These are phyloP conservation scores for Uncinocarpus reesii DNA, from an alignment of 2,329 filamentous ascomycete species.

Conservation along the genomic window DNA sequence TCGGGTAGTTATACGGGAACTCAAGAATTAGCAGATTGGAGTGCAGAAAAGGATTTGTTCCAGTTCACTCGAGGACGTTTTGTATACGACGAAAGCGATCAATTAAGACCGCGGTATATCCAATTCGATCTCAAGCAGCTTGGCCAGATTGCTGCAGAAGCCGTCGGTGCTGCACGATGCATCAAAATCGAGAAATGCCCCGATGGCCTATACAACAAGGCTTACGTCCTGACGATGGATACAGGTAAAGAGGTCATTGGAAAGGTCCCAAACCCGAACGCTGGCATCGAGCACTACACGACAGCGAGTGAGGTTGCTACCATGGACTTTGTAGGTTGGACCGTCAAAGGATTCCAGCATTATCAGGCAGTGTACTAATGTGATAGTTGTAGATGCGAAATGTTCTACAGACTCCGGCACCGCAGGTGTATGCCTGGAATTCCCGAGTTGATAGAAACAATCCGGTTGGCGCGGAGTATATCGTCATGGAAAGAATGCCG, in stretches of 20 bases:
- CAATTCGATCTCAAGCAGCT: constrained; percentile 8
- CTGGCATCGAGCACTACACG: not conserved
- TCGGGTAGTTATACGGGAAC: not conserved
- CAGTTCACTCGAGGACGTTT: constrained; percentile 25
- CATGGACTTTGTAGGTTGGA: not conserved
- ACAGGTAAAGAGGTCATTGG: constrained; percentile 12
- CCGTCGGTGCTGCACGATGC: constrained; percentile 1
- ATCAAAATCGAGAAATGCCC: constrained; percentile 10
- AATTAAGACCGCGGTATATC: constrained; percentile 15
- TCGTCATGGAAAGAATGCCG: not conserved
- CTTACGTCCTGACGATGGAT: constrained; percentile 20
- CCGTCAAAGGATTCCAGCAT: not conserved
- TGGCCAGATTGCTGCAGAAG: not conserved
- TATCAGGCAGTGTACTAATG: not conserved
- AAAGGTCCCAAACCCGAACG: constrained; percentile 14
- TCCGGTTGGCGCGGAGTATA: constrained; percentile 5
- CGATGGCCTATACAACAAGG: constrained; percentile 16
- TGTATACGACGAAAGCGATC: constrained; percentile 20
- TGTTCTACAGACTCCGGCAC: constrained; percentile 13
- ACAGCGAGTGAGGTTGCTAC: constrained; percentile 7
- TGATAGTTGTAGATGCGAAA: constrained; percentile 18
- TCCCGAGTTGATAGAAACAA: not conserved
- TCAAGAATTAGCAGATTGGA: not conserved
- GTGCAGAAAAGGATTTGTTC: constrained; percentile 14
- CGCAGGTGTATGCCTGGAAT: constrained; percentile 10